Evolutionary conservation across 164 flowering plant genomes (phyloP), one percentile per base, ranked within the genome.

Genomic region (Aristolochia fimbriata): DNA sequence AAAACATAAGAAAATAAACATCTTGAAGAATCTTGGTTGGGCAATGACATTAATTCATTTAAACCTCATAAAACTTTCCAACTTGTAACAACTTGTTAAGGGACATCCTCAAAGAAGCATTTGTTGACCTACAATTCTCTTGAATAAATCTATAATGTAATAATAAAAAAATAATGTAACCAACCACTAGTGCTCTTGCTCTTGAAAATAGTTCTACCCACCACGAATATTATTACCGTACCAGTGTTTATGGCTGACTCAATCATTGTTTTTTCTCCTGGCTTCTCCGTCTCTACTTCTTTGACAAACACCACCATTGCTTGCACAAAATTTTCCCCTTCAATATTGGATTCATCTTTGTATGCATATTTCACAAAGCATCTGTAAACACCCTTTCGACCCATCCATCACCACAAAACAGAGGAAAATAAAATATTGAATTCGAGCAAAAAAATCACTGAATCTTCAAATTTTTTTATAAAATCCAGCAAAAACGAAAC

Each of bases 31-130:
- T 37, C 30, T 2, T 27, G 30, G 30, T 27, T 2, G 30, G 30
- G 3, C 5, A 5, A 27, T 2, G 30, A 5, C 5, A 27, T 27
- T 27, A 2, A 27, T 5, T 27, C 30, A 3, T 57, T 31, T 47
- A 70, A 19, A 70, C 57, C 43, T 73, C 71, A 55, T 73, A 73
- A 7, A 63, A 55, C 68, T 70, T 70, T 17, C 77, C 77, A 25
- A 66, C 66, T 51, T 70, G 73, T 52, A 73, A 46, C 11, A 68
- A 52, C 55, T 64, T 60, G 23, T 22, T 48, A 23, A 68, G 64
- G 8, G 73, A 73, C 16, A 64, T 33, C 27, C 30, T 57, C 50
- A 66, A 52, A 15, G 66, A 47, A 20, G 71, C 70, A 58, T 70
- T 60, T n/a, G 73, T 48, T 5, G 71, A 41, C 51, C 66, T 66